phyloP scores from a whole-genome alignment of 208 protist species.

The Leishmania amazonensis region DNA sequence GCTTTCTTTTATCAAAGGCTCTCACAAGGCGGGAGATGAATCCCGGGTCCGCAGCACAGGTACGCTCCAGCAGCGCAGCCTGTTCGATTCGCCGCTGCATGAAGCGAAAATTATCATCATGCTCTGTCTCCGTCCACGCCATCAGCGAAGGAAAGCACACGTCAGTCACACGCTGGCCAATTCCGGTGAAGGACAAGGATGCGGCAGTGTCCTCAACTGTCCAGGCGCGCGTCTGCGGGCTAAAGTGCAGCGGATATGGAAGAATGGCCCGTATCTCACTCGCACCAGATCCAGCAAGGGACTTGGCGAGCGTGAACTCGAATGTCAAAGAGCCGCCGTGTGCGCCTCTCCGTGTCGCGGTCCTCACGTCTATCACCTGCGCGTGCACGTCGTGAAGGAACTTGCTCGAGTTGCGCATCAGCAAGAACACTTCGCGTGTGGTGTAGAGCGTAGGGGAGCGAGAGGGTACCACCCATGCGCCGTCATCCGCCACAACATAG shows the following conservation, averaged over 20 bases:
- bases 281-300: constrained; percentile 49
- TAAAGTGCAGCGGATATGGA: constrained; percentile 49
- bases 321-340: constrained; percentile 7
- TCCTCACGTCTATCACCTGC: constrained; percentile 30
- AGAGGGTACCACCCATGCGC: constrained; percentile 72
- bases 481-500: constrained; percentile 82
- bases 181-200: constrained; percentile 46
- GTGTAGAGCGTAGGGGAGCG: constrained; percentile 51
- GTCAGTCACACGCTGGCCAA: constrained; percentile 80
- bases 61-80: constrained; percentile 55
- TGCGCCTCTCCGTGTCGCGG: neutral
- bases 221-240: neutral
- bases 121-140: constrained; percentile 69
- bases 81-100: constrained; percentile 51
- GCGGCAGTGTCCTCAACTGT: constrained; percentile 4
- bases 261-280: constrained; percentile 77
- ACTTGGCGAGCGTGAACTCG: constrained; percentile 66
- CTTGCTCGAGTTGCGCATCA: constrained; percentile 82
- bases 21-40: constrained; percentile 45
- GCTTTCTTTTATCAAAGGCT: constrained; percentile 10
- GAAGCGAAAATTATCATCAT: constrained; percentile 48
- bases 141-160: constrained; percentile 77
- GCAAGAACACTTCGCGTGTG: constrained; percentile 73
- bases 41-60: constrained; percentile 20
- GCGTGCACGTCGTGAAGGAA: constrained; percentile 70